phyloP scores from a whole-genome alignment of 2,329 filamentous ascomycete species.

The Verticillium klebahnii region DNA sequence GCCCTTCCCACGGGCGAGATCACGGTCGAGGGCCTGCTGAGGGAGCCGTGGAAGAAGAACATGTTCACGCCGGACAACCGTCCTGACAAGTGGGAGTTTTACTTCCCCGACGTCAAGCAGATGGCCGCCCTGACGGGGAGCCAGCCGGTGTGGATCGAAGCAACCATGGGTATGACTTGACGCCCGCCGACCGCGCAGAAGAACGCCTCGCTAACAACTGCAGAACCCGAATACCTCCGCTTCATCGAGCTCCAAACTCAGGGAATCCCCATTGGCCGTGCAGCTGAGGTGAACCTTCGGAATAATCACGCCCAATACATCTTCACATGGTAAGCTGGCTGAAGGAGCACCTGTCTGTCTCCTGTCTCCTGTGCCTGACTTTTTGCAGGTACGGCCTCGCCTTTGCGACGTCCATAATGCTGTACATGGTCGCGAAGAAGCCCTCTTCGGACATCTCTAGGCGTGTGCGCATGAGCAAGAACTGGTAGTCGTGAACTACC shows the following conservation, averaged over 20 bases:
- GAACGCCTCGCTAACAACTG: constrained; percentile 6
- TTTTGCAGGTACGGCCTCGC: constrained; percentile 74
- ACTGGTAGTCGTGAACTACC: constrained; percentile 52
- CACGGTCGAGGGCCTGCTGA: constrained; percentile 74
- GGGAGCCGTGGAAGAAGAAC: constrained; percentile 95
- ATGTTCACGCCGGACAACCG: constrained; percentile 92
- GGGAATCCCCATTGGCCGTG: constrained; percentile 83
- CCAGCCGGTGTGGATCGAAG: constrained; percentile 90
- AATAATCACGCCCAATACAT: constrained; percentile 99
- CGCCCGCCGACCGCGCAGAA: neutral
- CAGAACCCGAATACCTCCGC: constrained; percentile 74
- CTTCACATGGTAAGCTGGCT: constrained; percentile 75
- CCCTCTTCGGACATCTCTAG: constrained; percentile 68
- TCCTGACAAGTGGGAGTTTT: constrained; percentile 80
- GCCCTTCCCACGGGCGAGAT: constrained; percentile 68
- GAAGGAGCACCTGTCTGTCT: neutral
- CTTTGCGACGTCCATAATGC: constrained; percentile 85
- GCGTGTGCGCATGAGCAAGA: constrained; percentile 70
- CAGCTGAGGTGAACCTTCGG: constrained; percentile 84
- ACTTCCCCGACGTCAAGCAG: constrained; percentile 88
- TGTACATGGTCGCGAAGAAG: constrained; percentile 92
- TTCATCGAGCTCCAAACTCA: constrained; percentile 70
- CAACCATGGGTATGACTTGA: constrained; percentile 74
- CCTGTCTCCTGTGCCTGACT: constrained; percentile 2
- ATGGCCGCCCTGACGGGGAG: constrained; percentile 83